phyloP scores from a whole-genome alignment of 768 basidiomycete species.

The Myochromella boudieri region DNA sequence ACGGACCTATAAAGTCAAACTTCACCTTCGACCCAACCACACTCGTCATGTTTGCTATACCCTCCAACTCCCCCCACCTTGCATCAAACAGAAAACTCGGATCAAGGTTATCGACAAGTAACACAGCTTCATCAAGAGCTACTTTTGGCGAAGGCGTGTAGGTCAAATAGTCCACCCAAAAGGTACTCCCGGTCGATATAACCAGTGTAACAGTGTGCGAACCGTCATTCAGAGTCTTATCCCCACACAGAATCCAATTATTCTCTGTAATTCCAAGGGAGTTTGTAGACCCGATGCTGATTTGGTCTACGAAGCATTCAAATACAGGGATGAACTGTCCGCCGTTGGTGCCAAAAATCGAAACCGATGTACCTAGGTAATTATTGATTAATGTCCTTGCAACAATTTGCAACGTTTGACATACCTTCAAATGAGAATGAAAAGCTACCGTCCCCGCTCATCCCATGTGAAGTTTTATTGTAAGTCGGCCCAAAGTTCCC shows the following conservation, averaged over 20 bases:
- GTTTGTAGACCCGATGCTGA: conserved; percentile 11
- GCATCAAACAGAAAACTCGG: not conserved
- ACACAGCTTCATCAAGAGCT: conserved; percentile 1
- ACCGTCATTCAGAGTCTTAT: conserved; percentile 15
- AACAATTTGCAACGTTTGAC: no score
- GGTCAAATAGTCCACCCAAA: conserved; percentile 28
- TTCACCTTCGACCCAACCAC: conserved; percentile 2
- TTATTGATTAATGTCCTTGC: not conserved
- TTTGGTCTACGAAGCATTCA: conserved; percentile 26
- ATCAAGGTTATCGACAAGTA: conserved; percentile 10
- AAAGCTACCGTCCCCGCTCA: conserved; percentile 23
- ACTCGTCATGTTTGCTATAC: conserved; percentile 6
- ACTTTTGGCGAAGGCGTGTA: conserved; percentile 20
- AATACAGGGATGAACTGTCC: conserved; percentile 20
- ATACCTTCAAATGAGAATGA: conserved; percentile 30
- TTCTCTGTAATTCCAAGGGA: conserved; percentile 16
- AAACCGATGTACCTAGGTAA: conserved; percentile 13
- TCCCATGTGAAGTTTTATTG: conserved; percentile 28
- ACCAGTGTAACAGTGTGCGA: conserved; percentile 23
- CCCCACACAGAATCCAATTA: conserved; percentile 22
- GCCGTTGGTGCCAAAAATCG: conserved; percentile 20
- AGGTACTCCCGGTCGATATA: conserved; percentile 19
- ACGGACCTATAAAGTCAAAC: conserved; percentile 9
- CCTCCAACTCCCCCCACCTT: conserved; percentile 4
- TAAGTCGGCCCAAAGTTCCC: conserved; percentile 34